Base-by-base conservation (phyloP, 768 basidiomycete genomes). In the Psilocybe tampanensis region DNA sequence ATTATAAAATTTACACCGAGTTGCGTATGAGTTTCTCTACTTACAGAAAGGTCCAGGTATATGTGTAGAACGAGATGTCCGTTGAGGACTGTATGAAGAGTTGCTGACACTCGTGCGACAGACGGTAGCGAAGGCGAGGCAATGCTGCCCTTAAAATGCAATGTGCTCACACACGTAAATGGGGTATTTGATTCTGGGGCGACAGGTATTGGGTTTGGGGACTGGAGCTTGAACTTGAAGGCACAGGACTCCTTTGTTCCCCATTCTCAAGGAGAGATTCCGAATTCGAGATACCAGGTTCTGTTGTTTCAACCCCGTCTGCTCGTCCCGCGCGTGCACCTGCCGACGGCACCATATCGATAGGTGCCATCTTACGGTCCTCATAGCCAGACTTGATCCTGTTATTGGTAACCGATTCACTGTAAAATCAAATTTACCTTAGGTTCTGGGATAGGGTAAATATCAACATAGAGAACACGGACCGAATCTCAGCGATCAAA, bases 401-500 rank as follows among this genome's bases (percentile, higher is more conserved):
- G 71, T 94, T 93, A 67, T 93, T 94, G 13, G 89, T 86, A 2
- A 86, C 85, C 18, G 85, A 82, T 72, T 94, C 91, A 47, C 92
- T 93, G 72, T n/a, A 60, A 4, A 29, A 49, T 58, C n/a, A 60
- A 17, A 49, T 59, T 47, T n/a, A 47, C 36, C 54, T 32, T 15
- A 53, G 33, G 39, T 55, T 60, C 52, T 39, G 26, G 9, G 50
- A 47, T 33, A 22, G 18, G n/a, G n/a, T 9, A 44, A 15, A 29
- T 34, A 44, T 43, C 29, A 21, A 50, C 44, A n/a, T n/a, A n/a
- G n/a, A 24, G 59, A 54, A 23, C 17, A 44, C 55, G 48, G 32
- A 91, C 90, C 90, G 78, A 63, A 92, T 92, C 69, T 92, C 89
- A 18, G 90, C 90, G 64, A 92, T 88, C 45, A 92, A 75, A 71